These are phyloP conservation scores for Cercophora sp. DNA, from an alignment of 495 filamentous ascomycete species.

Conservation along the genomic window DNA sequence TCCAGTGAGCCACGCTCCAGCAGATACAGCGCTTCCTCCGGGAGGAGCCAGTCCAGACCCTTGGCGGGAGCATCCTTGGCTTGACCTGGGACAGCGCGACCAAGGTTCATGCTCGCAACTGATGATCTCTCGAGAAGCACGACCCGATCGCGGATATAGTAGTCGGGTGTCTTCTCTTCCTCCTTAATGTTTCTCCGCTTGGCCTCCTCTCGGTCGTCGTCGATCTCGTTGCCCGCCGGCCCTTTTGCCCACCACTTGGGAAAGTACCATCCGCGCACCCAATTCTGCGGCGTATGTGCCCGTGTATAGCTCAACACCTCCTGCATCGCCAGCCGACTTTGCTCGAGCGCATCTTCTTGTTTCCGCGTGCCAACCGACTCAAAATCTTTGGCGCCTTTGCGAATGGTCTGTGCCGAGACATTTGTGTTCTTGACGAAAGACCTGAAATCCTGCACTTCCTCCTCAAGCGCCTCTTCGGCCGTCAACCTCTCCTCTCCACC, in stretches of 20 bases:
- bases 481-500: slow-evolving; percentile 24
- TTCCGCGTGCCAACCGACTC: slow-evolving; percentile 82
- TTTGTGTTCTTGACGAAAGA: slow-evolving; percentile 45
- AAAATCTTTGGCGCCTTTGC: slow-evolving; percentile 87
- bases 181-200: slow-evolving; percentile 11
- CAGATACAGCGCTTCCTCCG: slow-evolving; percentile 86
- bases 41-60: slow-evolving; percentile 72
- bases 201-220: slow-evolving; percentile 18
- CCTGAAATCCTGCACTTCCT: slow-evolving; percentile 83
- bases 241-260: slow-evolving; percentile 42
- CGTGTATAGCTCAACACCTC: slow-evolving; percentile 73
- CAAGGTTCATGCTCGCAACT: slow-evolving; percentile 37
- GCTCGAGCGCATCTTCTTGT: slow-evolving; percentile 70
- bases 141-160: slow-evolving; percentile 43
- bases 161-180: slow-evolving; percentile 30
- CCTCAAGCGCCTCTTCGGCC: slow-evolving; percentile 55
- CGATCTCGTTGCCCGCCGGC: slow-evolving; percentile 29
- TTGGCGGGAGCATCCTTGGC: slow-evolving; percentile 42
- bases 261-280: slow-evolving; percentile 56
- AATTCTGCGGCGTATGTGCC: slow-evolving; percentile 48
- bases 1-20: slow-evolving; percentile 84
- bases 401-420: slow-evolving; percentile 42
- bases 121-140: slow-evolving; percentile 45
- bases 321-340: slow-evolving; percentile 86
- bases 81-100: slow-evolving; percentile 39